These are phyloP conservation scores for Ophiostoma perfectum DNA, from an alignment of 2,329 filamentous ascomycete genomes.

Conservation along the genomic window DNA sequence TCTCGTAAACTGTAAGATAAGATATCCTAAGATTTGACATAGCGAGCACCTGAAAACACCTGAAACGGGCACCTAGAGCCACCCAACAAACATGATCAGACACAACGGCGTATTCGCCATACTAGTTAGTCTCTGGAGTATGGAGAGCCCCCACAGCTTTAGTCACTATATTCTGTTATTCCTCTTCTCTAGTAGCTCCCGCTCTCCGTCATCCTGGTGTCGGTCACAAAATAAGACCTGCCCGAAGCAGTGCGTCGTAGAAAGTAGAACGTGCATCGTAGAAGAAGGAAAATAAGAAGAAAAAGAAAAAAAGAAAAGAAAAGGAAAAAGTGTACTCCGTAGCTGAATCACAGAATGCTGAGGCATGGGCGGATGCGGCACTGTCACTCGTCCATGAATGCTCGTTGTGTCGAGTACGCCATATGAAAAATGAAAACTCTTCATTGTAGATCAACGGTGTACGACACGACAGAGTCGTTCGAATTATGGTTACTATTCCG, in stretches of 20 bases:
- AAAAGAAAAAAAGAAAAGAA: not conserved
- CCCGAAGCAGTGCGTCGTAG: not conserved
- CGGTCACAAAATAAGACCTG: slow-evolving; percentile 1
- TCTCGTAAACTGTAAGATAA: too few relatives aligned
- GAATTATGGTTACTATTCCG: too few relatives aligned
- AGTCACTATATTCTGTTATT: slow-evolving; percentile 4
- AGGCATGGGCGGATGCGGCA: not conserved
- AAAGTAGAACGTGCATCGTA: not conserved
- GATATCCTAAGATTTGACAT: too few relatives aligned
- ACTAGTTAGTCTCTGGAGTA: not conserved
- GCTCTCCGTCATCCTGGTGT: not conserved
- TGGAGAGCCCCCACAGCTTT: slow-evolving; percentile 1
- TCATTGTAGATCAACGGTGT: not conserved
- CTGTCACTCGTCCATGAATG: not conserved
- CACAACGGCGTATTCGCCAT: too few relatives aligned
- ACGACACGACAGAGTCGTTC: too few relatives aligned
- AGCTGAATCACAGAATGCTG: not conserved
- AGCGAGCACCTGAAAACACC: not conserved
- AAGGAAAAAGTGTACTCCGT: too few relatives aligned
- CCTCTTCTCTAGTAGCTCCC: slow-evolving; percentile 6
- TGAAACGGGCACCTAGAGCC: not conserved
- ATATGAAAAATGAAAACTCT: not conserved
- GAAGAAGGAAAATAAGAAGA: not conserved
- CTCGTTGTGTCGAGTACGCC: not conserved
- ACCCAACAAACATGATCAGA: not conserved